Percentiles rank a stretch among this genome's conserved stretches.
phyloP scores from a whole-genome alignment of 208 protist genomes.

The Trypanosoma avium region DNA sequence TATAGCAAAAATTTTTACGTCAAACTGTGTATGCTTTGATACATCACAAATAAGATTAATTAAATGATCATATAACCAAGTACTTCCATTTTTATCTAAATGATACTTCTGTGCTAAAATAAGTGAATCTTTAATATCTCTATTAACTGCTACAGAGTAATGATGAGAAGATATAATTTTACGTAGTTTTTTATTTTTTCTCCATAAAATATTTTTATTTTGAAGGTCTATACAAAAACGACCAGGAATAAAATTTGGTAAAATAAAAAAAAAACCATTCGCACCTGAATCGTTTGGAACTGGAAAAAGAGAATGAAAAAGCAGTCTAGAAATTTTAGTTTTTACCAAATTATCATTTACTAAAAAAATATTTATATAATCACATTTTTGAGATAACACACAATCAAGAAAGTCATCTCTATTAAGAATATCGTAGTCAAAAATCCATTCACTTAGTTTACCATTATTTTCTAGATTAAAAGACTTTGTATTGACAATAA shows the following conservation, averaged over 20 bases:
- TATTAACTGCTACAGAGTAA: slow-evolving; percentile 48
- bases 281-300: slow-evolving; percentile 21
- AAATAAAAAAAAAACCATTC: not conserved
- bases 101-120: slow-evolving; percentile 51
- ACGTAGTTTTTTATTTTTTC: slow-evolving; percentile 45
- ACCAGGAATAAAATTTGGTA: slow-evolving; percentile 10
- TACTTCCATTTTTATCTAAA: not conserved
- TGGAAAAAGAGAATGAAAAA: slow-evolving; percentile 70
- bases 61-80: slow-evolving; percentile 41
- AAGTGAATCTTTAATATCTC: slow-evolving; percentile 37
- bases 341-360: slow-evolving; percentile 17
- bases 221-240: slow-evolving; percentile 40
- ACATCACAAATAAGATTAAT: slow-evolving; percentile 25
- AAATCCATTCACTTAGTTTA: too few relatives aligned
- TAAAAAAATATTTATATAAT: too few relatives aligned
- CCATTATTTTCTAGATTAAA: too few relatives aligned
- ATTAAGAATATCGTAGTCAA: slow-evolving; percentile 25
- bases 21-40: slow-evolving; percentile 19
- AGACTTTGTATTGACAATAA: not conserved
- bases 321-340: slow-evolving; percentile 27
- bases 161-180: slow-evolving; percentile 32
- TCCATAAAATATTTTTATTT: slow-evolving; percentile 40
- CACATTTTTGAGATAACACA: slow-evolving; percentile 38
- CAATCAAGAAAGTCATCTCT: slow-evolving; percentile 52
- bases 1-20: slow-evolving; percentile 37